These are phyloP conservation scores for Leptomonas seymouri DNA, from an alignment of 208 protist species.

Conservation along the genomic window DNA sequence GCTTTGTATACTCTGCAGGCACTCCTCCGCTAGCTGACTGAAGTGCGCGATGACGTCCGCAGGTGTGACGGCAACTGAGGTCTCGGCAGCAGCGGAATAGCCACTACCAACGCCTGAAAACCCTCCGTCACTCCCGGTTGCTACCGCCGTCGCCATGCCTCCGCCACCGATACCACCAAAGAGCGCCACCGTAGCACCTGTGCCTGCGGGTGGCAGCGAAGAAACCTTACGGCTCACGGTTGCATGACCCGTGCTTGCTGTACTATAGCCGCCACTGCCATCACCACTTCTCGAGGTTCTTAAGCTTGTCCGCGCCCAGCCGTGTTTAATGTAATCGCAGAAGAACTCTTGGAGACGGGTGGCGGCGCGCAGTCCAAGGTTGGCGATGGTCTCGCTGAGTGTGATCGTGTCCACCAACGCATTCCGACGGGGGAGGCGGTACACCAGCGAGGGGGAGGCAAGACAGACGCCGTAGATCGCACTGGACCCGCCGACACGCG, in stretches of 20 bases:
- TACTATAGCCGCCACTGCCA: neutral
- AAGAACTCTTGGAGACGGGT: conserved; percentile 44
- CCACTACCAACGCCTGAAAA: too few species aligned
- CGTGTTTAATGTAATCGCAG: conserved; percentile 17
- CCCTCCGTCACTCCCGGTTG: too few species aligned
- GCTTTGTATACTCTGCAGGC: conserved; percentile 29
- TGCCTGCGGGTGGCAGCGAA: neutral
- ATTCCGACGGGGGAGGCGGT: conserved; percentile 16
- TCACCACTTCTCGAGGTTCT: neutral
- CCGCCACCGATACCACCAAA: neutral
- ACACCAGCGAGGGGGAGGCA: conserved; percentile 3
- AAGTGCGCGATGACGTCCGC: conserved; percentile 15
- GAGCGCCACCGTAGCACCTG: neutral
- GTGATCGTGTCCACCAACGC: conserved; percentile 17
- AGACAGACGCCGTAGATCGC: conserved; percentile 31
- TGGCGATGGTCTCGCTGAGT: conserved; percentile 49
- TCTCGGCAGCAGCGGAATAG: neutral
- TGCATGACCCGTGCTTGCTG: neutral
- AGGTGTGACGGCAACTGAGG: conserved; percentile 4
- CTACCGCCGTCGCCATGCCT: too few species aligned
- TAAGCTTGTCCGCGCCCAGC: neutral
- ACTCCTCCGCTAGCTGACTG: conserved; percentile 22
- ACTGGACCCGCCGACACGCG: neutral
- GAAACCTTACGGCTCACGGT: conserved; percentile 2
- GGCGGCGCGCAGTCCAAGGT: conserved; percentile 36